Evolutionary conservation across 176 grass and related monocot species (phyloP).

Genomic region (Rhipidocladum racemiflorum): DNA sequence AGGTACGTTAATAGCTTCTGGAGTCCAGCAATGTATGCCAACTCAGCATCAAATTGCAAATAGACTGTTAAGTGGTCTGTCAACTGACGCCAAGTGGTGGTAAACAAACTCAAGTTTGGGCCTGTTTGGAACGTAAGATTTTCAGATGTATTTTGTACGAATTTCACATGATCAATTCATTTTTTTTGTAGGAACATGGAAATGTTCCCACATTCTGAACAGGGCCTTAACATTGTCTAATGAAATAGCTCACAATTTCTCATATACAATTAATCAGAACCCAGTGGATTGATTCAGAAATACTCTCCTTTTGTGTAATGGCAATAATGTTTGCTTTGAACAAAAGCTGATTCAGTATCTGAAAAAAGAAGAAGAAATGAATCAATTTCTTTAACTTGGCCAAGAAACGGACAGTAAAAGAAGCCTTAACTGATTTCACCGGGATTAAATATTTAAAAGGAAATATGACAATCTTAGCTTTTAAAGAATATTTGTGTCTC

Average conservation of each 20-base stretch:
- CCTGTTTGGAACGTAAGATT: too few relatives aligned
- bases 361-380: background rate
- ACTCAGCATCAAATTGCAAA: background rate
- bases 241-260: background rate
- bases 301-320: background rate
- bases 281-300: background rate
- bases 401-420: background rate
- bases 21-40: background rate
- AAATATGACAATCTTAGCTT: too few relatives aligned
- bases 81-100: background rate
- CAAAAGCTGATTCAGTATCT: background rate
- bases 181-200: too few relatives aligned
- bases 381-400: background rate
- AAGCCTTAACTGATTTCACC: too few relatives aligned
- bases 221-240: background rate
- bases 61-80: background rate
- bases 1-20: background rate
- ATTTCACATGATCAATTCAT: too few relatives aligned
- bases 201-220: too few relatives aligned
- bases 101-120: background rate
- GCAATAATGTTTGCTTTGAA: background rate
- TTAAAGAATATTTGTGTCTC: too few relatives aligned
- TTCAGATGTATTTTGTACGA: too few relatives aligned
- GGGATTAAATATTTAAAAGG: too few relatives aligned
- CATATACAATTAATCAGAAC: background rate